Base-by-base conservation (phyloP, 768 basidiomycete genomes). In the Tylopilus rubrobrunneus region DNA sequence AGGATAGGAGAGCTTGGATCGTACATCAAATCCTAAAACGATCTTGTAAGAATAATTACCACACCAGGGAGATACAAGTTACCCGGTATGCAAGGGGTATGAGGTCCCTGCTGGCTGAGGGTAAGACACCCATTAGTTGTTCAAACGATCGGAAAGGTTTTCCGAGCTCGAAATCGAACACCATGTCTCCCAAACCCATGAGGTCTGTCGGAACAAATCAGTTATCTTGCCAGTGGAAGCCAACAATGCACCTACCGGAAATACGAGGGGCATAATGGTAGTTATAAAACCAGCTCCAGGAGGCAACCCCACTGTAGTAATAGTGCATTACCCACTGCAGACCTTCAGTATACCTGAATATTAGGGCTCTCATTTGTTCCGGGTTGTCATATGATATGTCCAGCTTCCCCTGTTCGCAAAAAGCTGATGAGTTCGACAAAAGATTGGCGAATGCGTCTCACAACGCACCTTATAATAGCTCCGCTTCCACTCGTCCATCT, bases 271-370 rank as follows among this genome's bases (percentile, higher is more conserved):
- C 89, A 68, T 95, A 99, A 67, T 99, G 96, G 68, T 98, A 98
- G 69, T 95, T 76, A 73, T 98, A 98, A 75, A 96, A 99, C 97
- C 97, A 98, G 21, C 91, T 82, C 97, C 97, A 99, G 15, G 92
- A 95, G 6, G 93, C 89, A 17, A 98, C 94, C 6, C 97, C 97
- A 57, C 89, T 84, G 69, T 98, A 98, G 69, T 99, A 99, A 70
- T 99, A 99, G 66, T 93, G 89, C 88, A 99, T 90, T 31, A 98
- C 93, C 97, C 96, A 98, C 66, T 99, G 97, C 56, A 99, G 72
- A 1, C 97, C 97, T 67, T 98, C 92, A 17, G 91, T 81, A 68
- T 97, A 99, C 53, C 83, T 81, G 65, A 79, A 94, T 12, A 82
- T 78, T 50, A 99, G 74, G 45, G 84, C 76, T 25, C 79, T 76